Conservation (phyloP, 2,329 filamentous ascomycete species). For the Zymoseptoria ardabiliae region DNA sequence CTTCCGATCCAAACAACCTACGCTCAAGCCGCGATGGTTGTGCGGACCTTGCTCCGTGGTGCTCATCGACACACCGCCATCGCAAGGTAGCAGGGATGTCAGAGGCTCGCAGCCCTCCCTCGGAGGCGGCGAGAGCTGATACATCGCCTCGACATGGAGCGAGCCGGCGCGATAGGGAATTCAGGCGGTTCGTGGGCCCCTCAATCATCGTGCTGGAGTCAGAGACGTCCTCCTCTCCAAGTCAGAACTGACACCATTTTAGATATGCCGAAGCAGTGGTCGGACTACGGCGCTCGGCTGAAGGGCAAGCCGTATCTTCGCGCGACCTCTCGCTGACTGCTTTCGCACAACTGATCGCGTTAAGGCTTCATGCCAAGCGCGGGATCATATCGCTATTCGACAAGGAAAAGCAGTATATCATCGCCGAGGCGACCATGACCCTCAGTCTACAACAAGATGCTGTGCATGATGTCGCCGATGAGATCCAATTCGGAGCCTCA, state of each 20-base stretch:
- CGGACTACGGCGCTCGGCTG: neutral
- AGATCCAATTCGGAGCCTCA: conserved; percentile 28
- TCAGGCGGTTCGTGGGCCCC: neutral
- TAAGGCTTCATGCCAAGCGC: conserved; percentile 30
- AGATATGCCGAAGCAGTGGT: conserved; percentile 11
- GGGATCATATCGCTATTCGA: conserved; percentile 42
- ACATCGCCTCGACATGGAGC: neutral
- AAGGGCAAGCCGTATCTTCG: conserved; percentile 4
- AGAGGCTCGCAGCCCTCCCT: neutral
- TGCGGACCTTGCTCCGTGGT: neutral
- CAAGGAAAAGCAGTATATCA: conserved; percentile 41
- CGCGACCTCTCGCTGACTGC: conserved; percentile 31
- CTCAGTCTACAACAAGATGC: conserved; percentile 31
- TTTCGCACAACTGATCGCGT: conserved; percentile 38
- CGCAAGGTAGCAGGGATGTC: neutral
- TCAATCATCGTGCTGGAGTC: neutral
- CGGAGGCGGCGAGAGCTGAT: neutral
- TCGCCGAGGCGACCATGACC: conserved; percentile 44
- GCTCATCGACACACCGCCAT: neutral
- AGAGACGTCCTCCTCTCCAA: neutral
- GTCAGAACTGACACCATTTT: neutral
- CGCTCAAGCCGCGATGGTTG: neutral
- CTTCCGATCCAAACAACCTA: neutral
- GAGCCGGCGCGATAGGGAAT: neutral
- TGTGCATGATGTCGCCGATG: conserved; percentile 28